phyloP scores from a whole-genome alignment of 2,329 filamentous ascomycete genomes.

The Escovopsis sp. region DNA sequence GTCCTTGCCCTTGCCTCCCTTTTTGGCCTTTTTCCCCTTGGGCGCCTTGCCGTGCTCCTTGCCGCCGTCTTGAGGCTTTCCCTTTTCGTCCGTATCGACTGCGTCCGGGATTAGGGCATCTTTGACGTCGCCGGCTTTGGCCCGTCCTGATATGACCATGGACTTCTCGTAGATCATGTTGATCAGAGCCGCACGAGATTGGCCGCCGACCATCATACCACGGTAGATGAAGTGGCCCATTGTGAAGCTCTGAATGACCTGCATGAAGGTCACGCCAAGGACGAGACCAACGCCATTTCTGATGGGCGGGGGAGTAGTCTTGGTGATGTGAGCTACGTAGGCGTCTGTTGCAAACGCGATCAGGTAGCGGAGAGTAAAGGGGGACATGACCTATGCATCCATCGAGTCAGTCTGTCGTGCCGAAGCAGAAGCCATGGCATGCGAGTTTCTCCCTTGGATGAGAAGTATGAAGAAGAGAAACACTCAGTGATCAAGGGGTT shows the following conservation, averaged over 20 bases:
- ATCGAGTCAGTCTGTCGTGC: no score
- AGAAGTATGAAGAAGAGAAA: no score
- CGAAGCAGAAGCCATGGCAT: no score
- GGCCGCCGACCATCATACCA: slow-evolving; percentile 82
- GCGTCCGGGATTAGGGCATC: slow-evolving; percentile 16
- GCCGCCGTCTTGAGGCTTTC: slow-evolving; percentile 23
- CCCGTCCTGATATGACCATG: slow-evolving; percentile 75
- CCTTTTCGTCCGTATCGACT: slow-evolving; percentile 33
- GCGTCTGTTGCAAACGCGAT: slow-evolving; percentile 75
- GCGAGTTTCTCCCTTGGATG: no score
- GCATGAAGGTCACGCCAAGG: slow-evolving; percentile 73
- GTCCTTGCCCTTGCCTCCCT: slow-evolving; percentile 13
- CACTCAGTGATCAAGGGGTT: no score
- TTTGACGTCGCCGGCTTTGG: slow-evolving; percentile 61
- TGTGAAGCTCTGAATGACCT: slow-evolving; percentile 63
- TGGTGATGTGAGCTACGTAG: slow-evolving; percentile 45
- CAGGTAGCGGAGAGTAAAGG: slow-evolving; percentile 72
- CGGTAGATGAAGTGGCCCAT: slow-evolving; percentile 88
- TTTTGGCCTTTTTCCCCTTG: slow-evolving; percentile 20
- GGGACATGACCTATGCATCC: slow-evolving; percentile 46
- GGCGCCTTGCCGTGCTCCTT: slow-evolving; percentile 15
- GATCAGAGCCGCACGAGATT: slow-evolving; percentile 68
- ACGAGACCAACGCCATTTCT: slow-evolving; percentile 68
- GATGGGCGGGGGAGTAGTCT: slow-evolving; percentile 47
- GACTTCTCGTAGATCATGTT: slow-evolving; percentile 83